Evolutionary conservation across 225 moss, liverwort and hornwort species (phyloP), one percentile per base, ranked within the genome.

Genomic region (Pseudoscleropodium purum): DNA sequence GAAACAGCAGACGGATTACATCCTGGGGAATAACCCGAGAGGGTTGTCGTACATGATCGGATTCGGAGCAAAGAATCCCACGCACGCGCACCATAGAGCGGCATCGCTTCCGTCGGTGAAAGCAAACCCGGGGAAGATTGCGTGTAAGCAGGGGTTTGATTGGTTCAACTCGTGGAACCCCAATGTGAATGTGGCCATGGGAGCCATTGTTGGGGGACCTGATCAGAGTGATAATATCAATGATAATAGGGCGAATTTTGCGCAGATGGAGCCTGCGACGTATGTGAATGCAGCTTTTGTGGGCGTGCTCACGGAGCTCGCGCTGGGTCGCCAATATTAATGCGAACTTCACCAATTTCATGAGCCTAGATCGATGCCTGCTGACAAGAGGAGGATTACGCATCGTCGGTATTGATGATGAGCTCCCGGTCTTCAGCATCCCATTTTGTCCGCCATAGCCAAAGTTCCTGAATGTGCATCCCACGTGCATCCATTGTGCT

Each of bases 41-140:
- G 94, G 94, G 14, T 65, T 94, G 90, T 96, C 96, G 9, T 97
- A 95, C 92, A 94, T 97, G 97, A 91, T 91, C 15, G 90, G 88
- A 11, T 91, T 91, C 33, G 88, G 88, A 8, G 13, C 15, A 1
- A 72, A 59, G 25, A 5, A 39, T 91, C 95, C 96, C 59, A 85
- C 89, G 70, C 95, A 86, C 21, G 86, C 89, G 37, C 96, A 97
- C 73, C 97, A 97, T 61, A 92, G 97, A 36, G 96, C 85, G 9
- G 79, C 92, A 54, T 90, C 90, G 43, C 11, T 92, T 13, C 92
- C 90, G 4, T 78, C 88, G 4, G 39, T 79, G 4, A 45, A 54
- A 63, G 47, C 59, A 4, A 0, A 79, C 45, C 83, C 83, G 8
- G 54, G 59, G 9, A 88, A 86, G 61, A 92, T 92, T n/a, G 85